Conservation (phyloP, 805 yeast genomes). For the Candida ponderosae region DNA sequence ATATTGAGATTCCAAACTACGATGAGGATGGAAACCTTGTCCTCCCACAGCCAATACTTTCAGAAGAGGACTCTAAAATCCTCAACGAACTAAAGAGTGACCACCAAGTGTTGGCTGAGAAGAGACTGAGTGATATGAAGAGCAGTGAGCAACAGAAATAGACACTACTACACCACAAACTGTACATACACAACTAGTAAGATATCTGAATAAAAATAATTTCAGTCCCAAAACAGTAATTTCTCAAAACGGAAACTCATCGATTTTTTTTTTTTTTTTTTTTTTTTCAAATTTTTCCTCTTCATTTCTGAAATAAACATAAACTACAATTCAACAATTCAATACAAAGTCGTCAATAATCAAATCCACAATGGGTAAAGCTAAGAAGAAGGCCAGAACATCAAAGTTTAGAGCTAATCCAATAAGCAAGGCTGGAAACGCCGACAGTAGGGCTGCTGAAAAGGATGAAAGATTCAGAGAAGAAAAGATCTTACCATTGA, state of each 20-base stretch:
- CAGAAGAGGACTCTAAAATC: not conserved
- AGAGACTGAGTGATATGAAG: not conserved
- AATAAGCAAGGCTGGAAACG: constrained; percentile 27
- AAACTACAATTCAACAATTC: not conserved
- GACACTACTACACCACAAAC: not conserved
- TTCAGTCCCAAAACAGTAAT: not conserved
- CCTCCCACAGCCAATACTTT: constrained; percentile 14
- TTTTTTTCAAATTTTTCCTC: not conserved
- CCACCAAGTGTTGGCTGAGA: not conserved
- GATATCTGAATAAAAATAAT: not conserved
- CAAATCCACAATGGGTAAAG: constrained; percentile 53
- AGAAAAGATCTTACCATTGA: constrained; percentile 59
- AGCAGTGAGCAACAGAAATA: not conserved
- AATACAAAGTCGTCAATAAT: constrained; percentile 1
- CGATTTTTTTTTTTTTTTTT: not conserved
- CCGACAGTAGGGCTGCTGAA: not conserved
- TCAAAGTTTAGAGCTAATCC: constrained; percentile 32
- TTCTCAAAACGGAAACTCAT: constrained; percentile 3
- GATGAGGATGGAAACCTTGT: constrained; percentile 35
- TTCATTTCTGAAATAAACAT: not conserved
- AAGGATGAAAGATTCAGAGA: constrained; percentile 42
- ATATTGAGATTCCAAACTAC: constrained; percentile 47
- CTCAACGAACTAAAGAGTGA: not conserved
- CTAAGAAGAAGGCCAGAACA: constrained; percentile 57
- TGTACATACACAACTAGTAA: not conserved